These are phyloP conservation scores for Macadamia tetraphylla DNA, from an alignment of 164 flowering plant genomes.

Conservation along the genomic window DNA sequence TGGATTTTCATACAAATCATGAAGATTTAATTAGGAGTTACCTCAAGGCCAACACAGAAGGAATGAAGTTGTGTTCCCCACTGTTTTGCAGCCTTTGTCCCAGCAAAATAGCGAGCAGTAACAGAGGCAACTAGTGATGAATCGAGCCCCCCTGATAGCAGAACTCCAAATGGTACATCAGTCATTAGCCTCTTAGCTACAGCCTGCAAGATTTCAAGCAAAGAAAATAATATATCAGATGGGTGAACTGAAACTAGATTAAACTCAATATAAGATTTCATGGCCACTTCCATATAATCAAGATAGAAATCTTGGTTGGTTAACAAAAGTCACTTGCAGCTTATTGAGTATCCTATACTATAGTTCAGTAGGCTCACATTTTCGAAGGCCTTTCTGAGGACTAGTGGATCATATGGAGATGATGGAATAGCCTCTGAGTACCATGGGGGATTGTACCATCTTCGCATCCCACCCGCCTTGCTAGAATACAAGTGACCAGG, in stretches of 20 bases:
- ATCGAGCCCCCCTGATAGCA: conserved; percentile 87
- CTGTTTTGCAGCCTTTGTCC: conserved; percentile 80
- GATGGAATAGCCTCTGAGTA: conserved; percentile 71
- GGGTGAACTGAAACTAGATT: background rate
- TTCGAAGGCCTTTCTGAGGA: conserved; percentile 73
- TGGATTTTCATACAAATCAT: background rate
- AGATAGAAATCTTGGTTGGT: too few relatives aligned
- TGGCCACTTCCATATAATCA: background rate
- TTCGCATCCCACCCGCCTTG: conserved; percentile 57
- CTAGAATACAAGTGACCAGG: conserved; percentile 95
- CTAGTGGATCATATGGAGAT: conserved; percentile 80
- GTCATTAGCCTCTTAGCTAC: conserved; percentile 93
- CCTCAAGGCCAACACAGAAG: conserved; percentile 96
- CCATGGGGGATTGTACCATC: conserved; percentile 94
- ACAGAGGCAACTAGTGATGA: conserved; percentile 85
- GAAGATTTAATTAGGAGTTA: conserved; percentile 3
- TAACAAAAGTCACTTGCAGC: too few relatives aligned
- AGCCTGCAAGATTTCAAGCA: conserved; percentile 40
- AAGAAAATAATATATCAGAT: background rate
- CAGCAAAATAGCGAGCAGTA: conserved; percentile 69
- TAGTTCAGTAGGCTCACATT: conserved; percentile 33
- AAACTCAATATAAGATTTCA: background rate
- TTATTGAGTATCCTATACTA: too few relatives aligned
- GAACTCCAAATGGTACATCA: conserved; percentile 92
- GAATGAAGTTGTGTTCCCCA: conserved; percentile 96